Conservation (phyloP, 768 basidiomycete genomes). For the Tylopilus intermedius region DNA sequence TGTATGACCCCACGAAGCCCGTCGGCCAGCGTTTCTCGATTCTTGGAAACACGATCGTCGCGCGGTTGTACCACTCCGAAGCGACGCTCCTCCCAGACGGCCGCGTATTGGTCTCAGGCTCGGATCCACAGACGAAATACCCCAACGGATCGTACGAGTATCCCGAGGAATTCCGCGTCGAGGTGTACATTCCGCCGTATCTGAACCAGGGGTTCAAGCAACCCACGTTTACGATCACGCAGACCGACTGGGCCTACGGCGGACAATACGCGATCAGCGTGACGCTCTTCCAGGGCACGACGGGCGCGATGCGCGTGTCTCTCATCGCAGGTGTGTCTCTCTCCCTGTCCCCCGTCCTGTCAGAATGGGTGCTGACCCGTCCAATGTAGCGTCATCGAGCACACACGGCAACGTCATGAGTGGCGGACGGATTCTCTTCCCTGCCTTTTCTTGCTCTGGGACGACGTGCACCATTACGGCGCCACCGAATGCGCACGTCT, state of each 20-base stretch:
- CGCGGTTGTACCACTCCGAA: constrained; percentile 76
- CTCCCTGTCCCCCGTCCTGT: not conserved
- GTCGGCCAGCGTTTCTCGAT: constrained; percentile 61
- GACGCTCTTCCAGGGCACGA: constrained; percentile 37
- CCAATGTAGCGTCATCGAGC: constrained; percentile 54
- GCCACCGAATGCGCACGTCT: constrained; percentile 62
- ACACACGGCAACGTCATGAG: constrained; percentile 75
- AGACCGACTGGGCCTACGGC: constrained; percentile 61
- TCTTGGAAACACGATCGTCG: constrained; percentile 61
- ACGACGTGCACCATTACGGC: constrained; percentile 73
- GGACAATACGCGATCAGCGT: constrained; percentile 50
- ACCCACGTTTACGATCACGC: constrained; percentile 54
- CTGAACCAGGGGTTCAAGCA: constrained; percentile 57
- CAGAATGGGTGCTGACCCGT: not conserved
- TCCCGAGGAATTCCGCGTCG: constrained; percentile 73
- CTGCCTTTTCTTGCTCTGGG: constrained; percentile 63
- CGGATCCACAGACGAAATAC: constrained; percentile 56
- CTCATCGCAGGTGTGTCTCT: constrained; percentile 53
- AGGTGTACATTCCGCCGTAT: constrained; percentile 87
- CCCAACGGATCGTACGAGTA: constrained; percentile 39
- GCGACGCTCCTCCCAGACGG: constrained; percentile 72
- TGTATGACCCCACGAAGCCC: constrained; percentile 65
- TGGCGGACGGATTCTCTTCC: constrained; percentile 66
- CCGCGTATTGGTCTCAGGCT: constrained; percentile 70
- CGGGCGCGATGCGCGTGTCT: constrained; percentile 50